phyloP scores from a whole-genome alignment of 2,329 filamentous ascomycete species.

The Xylariaceae sp. region DNA sequence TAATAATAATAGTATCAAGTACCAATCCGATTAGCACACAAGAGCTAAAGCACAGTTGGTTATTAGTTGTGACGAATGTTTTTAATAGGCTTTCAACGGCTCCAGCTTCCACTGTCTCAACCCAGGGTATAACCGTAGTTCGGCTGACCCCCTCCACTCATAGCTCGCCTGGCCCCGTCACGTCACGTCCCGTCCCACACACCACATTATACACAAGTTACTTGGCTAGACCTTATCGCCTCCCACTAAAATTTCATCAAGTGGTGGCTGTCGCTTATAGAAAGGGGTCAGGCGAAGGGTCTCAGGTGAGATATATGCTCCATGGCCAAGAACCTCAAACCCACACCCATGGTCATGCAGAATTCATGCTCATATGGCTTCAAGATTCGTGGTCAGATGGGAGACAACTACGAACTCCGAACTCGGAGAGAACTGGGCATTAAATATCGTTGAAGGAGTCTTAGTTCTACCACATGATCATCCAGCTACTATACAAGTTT shows the following conservation, averaged over 20 bases:
- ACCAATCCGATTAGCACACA: background rate
- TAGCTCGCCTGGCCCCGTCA: slow-evolving; percentile 19
- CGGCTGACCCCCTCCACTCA: background rate
- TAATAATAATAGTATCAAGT: background rate
- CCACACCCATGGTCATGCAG: background rate
- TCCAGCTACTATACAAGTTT: background rate
- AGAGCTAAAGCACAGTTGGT: background rate
- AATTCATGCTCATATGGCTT: background rate
- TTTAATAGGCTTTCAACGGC: background rate
- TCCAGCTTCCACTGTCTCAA: background rate
- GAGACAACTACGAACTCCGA: background rate
- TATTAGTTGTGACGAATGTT: background rate
- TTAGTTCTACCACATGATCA: background rate
- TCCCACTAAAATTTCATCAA: background rate
- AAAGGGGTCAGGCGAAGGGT: slow-evolving; percentile 1
- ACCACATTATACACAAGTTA: background rate
- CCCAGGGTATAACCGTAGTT: background rate
- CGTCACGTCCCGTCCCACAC: slow-evolving; percentile 12
- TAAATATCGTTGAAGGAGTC: slow-evolving; percentile 6
- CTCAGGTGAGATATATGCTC: slow-evolving; percentile 3
- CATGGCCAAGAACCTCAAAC: slow-evolving; percentile 1
- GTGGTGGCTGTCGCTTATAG: background rate
- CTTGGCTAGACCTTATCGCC: background rate
- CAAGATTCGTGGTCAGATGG: background rate
- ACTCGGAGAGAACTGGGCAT: background rate